phyloP scores from a whole-genome alignment of 192 early-diverging fungal species.

The Pilaira anomala region DNA sequence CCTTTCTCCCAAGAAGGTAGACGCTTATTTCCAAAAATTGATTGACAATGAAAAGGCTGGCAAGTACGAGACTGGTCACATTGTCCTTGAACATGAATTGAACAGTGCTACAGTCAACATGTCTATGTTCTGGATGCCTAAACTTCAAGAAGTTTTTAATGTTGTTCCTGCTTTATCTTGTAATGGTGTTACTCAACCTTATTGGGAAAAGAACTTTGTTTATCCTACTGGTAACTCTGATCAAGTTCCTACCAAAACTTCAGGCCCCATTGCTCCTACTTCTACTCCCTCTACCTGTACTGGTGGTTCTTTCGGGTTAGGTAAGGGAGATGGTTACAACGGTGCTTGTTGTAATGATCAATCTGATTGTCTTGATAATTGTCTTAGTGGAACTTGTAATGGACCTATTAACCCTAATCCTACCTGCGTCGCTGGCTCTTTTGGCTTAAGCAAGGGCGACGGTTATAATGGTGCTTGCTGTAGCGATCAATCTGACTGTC shows the following conservation, averaged over 20 bases:
- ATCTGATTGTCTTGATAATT: conserved; percentile 5
- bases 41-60: conserved; percentile 27
- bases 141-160: conserved; percentile 35
- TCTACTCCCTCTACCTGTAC: not conserved
- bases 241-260: not conserved
- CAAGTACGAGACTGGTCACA: conserved; percentile 25
- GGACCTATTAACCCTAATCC: conserved; percentile 1
- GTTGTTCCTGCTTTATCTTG: conserved; percentile 35
- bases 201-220: conserved; percentile 31
- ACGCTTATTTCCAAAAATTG: conserved; percentile 33
- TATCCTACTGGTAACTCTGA: not conserved
- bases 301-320: not conserved
- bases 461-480: conserved; percentile 5
- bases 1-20: conserved; percentile 21
- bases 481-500: conserved; percentile 4
- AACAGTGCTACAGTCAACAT: conserved; percentile 37
- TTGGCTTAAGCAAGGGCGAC: conserved; percentile 5
- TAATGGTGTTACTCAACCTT: conserved; percentile 38
- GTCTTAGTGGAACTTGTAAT: conserved; percentile 3
- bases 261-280: not conserved
- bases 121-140: conserved; percentile 44
- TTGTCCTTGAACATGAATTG: conserved; percentile 45
- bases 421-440: not conserved
- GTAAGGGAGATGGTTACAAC: not conserved
- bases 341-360: conserved; percentile 8